Base-by-base conservation (phyloP, 371 early-diverging fungal genomes). In the Mucor racemosus region DNA sequence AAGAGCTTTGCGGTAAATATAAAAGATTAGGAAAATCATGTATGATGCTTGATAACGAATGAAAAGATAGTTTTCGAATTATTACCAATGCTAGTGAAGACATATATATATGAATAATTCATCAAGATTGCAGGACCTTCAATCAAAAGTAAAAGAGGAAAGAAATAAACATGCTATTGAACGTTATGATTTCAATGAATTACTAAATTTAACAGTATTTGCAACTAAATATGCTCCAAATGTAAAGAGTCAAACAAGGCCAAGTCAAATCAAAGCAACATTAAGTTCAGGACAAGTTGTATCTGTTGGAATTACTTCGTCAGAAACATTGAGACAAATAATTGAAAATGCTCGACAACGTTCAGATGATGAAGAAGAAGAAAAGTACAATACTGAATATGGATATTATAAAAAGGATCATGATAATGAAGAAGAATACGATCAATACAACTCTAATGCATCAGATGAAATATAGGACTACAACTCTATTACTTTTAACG, bases 1-100 rank as follows among this genome's bases (percentile, higher is more conserved):
- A 57, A 44, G 56, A 55, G 4, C 15, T 64, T 1, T 64, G 64
- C 19, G 64, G 64, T 5, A 64, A 64, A 21, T 64, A 58, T 36
- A 34, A 42, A 34, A 57, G 64, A 11, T 44, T 64, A 21, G 64
- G 64, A 7, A 44, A 3, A 14, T 57, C 56, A 13, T 64, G 64
- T 36, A 64, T 64, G 64, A 57, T 57, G 41, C 13, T 55, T 10
- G 15, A 3, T 4, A n/a, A 53, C 15, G 34, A 53, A 26, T 36
- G 19, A 3, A 10, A 40, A n/a, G 6, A 15, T 9, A n/a, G 17
- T 44, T n/a, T n/a, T 4, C 21, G 31, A 7, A n/a, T 44, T n/a
- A 31, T 46, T 31, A 60, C 14, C 31, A 54, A 63, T 13, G 10
- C 7, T 10, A 55, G 41, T 11, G 41, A 41, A 33, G 40, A n/a